phyloP scores from a whole-genome alignment of 495 filamentous ascomycete genomes.

The Trichoderma parareesei region DNA sequence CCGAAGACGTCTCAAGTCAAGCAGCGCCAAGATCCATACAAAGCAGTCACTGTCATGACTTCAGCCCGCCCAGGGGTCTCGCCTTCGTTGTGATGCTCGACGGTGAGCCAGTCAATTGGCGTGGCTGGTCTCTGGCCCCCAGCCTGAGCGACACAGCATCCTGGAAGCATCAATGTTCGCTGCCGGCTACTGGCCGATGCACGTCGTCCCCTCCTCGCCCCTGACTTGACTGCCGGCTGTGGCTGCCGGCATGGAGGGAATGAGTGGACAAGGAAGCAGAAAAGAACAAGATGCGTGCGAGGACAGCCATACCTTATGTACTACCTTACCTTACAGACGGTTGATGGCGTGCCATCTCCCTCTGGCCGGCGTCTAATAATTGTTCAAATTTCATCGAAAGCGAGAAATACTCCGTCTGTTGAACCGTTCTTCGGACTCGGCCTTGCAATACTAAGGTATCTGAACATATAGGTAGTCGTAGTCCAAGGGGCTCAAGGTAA shows the following conservation, averaged over 20 bases:
- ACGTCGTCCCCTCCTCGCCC: background rate
- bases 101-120: background rate
- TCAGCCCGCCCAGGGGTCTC: background rate
- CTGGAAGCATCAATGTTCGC: background rate
- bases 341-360: no score
- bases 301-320: no score
- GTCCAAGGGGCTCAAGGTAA: no score
- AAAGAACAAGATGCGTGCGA: background rate
- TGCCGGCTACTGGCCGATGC: background rate
- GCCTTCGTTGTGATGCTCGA: background rate
- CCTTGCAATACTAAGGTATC: no score
- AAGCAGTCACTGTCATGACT: background rate
- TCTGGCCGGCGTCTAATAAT: no score
- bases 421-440: no score
- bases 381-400: no score
- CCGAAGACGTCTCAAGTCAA: background rate
- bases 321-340: no score
- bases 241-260: background rate
- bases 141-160: background rate
- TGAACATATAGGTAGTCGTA: no score
- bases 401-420: no score
- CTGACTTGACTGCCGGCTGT: background rate
- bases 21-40: background rate
- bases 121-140: background rate
- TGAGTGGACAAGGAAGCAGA: background rate